Conservation (phyloP, 2,329 filamentous ascomycete genomes). For the Juglanconis oblonga region DNA sequence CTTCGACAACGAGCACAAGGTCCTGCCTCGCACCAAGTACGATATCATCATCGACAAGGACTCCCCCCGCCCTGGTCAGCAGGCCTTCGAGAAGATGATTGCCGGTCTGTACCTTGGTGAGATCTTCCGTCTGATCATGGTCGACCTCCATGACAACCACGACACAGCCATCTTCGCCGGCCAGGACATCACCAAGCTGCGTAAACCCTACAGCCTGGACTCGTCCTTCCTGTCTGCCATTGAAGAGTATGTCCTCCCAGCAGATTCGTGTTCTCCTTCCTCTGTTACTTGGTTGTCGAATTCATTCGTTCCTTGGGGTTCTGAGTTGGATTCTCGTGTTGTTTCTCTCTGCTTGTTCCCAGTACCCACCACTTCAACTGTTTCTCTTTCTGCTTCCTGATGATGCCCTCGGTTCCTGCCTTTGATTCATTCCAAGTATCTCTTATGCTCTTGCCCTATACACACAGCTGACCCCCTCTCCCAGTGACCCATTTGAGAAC, state of each 20-base stretch:
- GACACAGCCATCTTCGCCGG: slow-evolving; percentile 74
- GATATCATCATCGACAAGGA: slow-evolving; percentile 86
- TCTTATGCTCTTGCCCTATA: background rate
- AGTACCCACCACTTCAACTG: background rate
- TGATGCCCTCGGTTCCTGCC: background rate
- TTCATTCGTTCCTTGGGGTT: background rate
- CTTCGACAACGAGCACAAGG: slow-evolving; percentile 89
- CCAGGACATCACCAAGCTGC: slow-evolving; percentile 77
- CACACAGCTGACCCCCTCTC: slow-evolving; percentile 16
- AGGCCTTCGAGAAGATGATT: slow-evolving; percentile 98
- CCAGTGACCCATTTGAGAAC: slow-evolving; percentile 90
- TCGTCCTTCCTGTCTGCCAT: slow-evolving; percentile 90
- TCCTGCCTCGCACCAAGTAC: slow-evolving; percentile 81
- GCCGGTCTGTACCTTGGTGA: slow-evolving; percentile 92
- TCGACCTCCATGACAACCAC: slow-evolving; percentile 80
- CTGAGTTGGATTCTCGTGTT: slow-evolving; percentile 17
- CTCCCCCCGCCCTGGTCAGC: slow-evolving; percentile 88
- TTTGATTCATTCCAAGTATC: background rate
- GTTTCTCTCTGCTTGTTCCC: background rate
- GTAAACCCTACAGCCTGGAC: slow-evolving; percentile 86
- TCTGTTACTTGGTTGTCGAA: background rate
- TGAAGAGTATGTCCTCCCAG: slow-evolving; percentile 64
- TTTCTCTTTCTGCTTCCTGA: background rate
- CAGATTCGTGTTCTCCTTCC: background rate
- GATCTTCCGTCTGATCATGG: slow-evolving; percentile 83